Evolutionary conservation across 192 early-diverging fungal genomes (phyloP), one percentile per base, ranked within the genome.

Genomic region (Entomortierella beljakovae): DNA sequence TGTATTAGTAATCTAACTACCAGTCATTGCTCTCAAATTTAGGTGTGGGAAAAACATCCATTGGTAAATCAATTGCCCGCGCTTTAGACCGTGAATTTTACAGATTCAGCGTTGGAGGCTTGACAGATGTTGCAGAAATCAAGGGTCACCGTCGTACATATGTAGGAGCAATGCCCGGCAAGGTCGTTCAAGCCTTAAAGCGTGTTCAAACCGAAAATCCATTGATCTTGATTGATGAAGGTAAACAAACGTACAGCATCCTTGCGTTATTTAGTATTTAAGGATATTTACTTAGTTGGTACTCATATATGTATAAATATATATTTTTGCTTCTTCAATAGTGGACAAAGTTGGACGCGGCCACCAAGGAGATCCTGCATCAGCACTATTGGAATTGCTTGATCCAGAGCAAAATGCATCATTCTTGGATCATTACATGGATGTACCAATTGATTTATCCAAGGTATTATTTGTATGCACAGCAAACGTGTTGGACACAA

Each of bases 341-440:
- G 95, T 99, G 28, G 98, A 99, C 87, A 99, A 99, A 86, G 86
- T 99, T 31, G 98, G 98, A 23, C 91, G 94, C 33, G 97, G 98
- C 23, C 95, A 98, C 64, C 98, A 99, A 80, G 98, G 98, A 68
- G 97, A 99, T 61, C 97, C 97, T 13, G 93, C 98, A 1, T 98
- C 96, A 7, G 98, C 98, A 9, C 87, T 99, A 50, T 82, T 99
- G 3, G 98, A 99, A 82, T 84, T 99, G 38, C 84, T 99, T 18
- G 98, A 99, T 60, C 98, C 98, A 13, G 98, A 99, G 76, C 98
- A 99, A 79, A 99, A 99, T 82, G 88, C 85, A 49, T 92, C 94
- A 3, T 99, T 99, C 86, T 88, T 99, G 61, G 98, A 99, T 84
- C 98, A 99, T 82, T 99, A 99, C 88, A 97, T 99, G 96, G 98